Conservation (phyloP, 352 stramenopile species). For the Pythium sukuiense region DNA sequence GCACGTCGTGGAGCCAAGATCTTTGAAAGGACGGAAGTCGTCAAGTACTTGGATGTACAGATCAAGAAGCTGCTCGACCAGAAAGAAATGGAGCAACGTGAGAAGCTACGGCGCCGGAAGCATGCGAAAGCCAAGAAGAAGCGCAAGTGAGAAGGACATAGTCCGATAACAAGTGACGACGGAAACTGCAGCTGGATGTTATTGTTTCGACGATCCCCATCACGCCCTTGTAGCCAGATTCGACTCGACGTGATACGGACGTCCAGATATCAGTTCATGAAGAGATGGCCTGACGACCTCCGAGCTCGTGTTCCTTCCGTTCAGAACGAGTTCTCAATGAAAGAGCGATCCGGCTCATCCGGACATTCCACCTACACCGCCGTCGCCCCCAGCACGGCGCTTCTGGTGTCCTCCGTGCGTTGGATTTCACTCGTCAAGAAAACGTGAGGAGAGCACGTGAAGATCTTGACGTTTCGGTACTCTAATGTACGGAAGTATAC, state of each 20-base stretch:
- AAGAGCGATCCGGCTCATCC: no score
- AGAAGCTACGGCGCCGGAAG: constrained; percentile 25
- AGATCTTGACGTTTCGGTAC: no score
- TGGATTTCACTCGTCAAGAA: no score
- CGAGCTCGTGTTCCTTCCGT: no score
- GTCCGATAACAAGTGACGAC: no score
- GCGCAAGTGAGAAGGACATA: constrained; percentile 3
- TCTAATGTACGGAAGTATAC: no score
- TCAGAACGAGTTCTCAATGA: no score
- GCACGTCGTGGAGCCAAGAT: constrained; percentile 25
- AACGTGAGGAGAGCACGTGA: no score
- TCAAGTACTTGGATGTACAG: constrained; percentile 20
- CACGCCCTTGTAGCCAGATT: neutral
- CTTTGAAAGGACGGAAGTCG: constrained; percentile 3
- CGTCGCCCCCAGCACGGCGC: no score
- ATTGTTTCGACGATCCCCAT: neutral
- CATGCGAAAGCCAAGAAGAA: constrained; percentile 30
- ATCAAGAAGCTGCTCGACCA: constrained; percentile 22
- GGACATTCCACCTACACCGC: no score
- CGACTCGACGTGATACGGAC: neutral
- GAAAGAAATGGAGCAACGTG: constrained; percentile 19
- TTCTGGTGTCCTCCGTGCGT: no score
- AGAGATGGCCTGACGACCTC: neutral
- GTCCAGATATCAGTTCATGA: neutral
- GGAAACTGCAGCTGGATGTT: no score